Conservation (phyloP, 306 rosid genomes). For the Corylus heterophylla region DNA sequence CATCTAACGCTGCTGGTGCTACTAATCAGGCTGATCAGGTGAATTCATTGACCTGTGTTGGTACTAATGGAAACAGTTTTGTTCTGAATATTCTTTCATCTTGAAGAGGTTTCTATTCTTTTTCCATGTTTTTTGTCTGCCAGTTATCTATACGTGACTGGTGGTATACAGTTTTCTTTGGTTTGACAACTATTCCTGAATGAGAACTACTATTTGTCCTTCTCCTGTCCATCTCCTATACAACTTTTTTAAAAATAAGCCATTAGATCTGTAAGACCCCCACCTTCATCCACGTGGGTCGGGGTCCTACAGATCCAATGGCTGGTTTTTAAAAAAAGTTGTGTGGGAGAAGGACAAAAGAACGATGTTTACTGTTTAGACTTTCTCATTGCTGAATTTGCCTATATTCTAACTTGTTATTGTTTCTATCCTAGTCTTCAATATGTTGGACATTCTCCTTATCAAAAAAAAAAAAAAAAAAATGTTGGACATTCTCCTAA, state of each 20-base stretch:
- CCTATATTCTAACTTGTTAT: constrained; percentile 3
- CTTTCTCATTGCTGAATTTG: neutral
- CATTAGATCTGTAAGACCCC: too few relatives aligned
- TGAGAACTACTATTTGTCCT: neutral
- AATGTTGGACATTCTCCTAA: neutral
- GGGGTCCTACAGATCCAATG: too few relatives aligned
- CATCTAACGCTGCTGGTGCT: constrained; percentile 45
- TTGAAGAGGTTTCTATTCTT: neutral
- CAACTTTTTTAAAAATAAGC: too few relatives aligned
- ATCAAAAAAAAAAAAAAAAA: too few relatives aligned
- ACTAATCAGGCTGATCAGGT: constrained; percentile 63
- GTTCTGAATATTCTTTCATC: neutral
- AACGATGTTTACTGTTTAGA: too few relatives aligned
- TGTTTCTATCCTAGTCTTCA: neutral
- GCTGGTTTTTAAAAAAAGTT: too few relatives aligned
- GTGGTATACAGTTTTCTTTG: neutral
- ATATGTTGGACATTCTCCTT: neutral
- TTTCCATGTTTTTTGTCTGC: constrained; percentile 6
- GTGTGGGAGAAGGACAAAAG: too few relatives aligned
- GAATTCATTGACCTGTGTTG: constrained; percentile 13
- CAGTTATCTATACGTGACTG: neutral
- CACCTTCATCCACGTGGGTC: too few relatives aligned
- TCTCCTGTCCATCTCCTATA: too few relatives aligned
- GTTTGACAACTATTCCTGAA: neutral
- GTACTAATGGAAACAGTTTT: neutral